phyloP scores from a whole-genome alignment of 106 monocot genomes.

The Phalaenopsis aphrodite region DNA sequence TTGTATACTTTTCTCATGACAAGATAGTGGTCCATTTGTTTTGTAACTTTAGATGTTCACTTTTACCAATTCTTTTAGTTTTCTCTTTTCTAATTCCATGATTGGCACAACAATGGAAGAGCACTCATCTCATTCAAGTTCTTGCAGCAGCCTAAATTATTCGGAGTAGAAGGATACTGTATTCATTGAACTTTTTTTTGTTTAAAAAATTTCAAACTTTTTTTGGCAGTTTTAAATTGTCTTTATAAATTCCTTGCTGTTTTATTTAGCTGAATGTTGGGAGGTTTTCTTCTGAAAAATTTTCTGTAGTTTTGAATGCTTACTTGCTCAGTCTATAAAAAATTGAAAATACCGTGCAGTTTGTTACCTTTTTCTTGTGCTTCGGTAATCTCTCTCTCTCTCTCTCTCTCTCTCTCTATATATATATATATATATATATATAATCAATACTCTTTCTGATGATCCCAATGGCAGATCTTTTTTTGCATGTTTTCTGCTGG shows the following conservation, averaged over 20 bases:
- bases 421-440: too few relatives aligned
- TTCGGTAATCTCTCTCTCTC: too few relatives aligned
- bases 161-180: background rate
- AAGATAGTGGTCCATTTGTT: background rate
- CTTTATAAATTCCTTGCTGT: background rate
- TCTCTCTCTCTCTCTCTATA: too few relatives aligned
- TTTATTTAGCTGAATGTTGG: background rate
- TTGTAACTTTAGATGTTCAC: background rate
- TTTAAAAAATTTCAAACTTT: background rate
- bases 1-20: too few relatives aligned
- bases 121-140: background rate
- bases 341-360: too few relatives aligned
- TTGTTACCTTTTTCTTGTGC: too few relatives aligned
- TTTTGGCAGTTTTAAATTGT: background rate
- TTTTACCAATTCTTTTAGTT: conserved; percentile 5
- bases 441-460: too few relatives aligned
- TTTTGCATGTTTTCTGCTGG: too few relatives aligned
- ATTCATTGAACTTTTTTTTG: too few relatives aligned
- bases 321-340: too few relatives aligned
- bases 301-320: background rate
- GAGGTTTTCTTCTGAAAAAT: background rate
- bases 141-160: background rate
- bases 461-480: too few relatives aligned
- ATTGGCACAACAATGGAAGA: background rate
- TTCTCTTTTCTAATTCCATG: background rate